Conservation (phyloP, 2,329 filamentous ascomycete species). For the Alternaria sp. region DNA sequence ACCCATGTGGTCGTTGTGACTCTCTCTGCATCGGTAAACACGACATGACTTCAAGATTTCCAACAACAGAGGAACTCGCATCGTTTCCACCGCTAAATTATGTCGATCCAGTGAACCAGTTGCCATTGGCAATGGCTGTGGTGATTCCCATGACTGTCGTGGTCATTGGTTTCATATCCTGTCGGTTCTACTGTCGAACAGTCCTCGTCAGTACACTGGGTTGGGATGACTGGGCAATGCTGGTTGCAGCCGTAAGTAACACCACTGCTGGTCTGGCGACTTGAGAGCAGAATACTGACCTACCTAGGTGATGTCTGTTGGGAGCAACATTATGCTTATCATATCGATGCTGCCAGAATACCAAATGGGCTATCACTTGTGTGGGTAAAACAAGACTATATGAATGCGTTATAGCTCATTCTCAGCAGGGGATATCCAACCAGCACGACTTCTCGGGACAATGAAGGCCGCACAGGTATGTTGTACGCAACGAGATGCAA, state of each 20-base stretch:
- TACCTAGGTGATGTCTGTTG: slow-evolving; percentile 29
- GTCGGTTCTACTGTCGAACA: slow-evolving; percentile 39
- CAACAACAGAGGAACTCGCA: slow-evolving; percentile 36
- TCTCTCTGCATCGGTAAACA: background rate
- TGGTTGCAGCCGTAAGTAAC: slow-evolving; percentile 34
- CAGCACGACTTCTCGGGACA: slow-evolving; percentile 22
- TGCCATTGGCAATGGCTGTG: slow-evolving; percentile 36
- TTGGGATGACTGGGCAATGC: slow-evolving; percentile 44
- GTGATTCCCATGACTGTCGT: slow-evolving; percentile 35
- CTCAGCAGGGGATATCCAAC: slow-evolving; percentile 31
- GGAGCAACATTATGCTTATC: slow-evolving; percentile 39
- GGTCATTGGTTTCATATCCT: slow-evolving; percentile 29
- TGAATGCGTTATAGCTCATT: slow-evolving; percentile 5
- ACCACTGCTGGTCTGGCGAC: too few species aligned
- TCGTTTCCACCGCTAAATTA: slow-evolving; percentile 44
- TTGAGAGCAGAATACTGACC: background rate
- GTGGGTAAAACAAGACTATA: slow-evolving; percentile 18
- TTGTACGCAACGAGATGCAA: too few species aligned
- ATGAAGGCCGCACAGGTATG: slow-evolving; percentile 34
- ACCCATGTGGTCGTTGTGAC: slow-evolving; percentile 1
- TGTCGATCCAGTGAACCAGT: slow-evolving; percentile 37
- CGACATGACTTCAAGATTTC: slow-evolving; percentile 38
- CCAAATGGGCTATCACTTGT: slow-evolving; percentile 44
- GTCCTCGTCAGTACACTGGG: slow-evolving; percentile 37
- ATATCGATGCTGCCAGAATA: slow-evolving; percentile 36